Evolutionary conservation across 805 yeast species (phyloP).

Genomic region (Dipodascus albidus): DNA sequence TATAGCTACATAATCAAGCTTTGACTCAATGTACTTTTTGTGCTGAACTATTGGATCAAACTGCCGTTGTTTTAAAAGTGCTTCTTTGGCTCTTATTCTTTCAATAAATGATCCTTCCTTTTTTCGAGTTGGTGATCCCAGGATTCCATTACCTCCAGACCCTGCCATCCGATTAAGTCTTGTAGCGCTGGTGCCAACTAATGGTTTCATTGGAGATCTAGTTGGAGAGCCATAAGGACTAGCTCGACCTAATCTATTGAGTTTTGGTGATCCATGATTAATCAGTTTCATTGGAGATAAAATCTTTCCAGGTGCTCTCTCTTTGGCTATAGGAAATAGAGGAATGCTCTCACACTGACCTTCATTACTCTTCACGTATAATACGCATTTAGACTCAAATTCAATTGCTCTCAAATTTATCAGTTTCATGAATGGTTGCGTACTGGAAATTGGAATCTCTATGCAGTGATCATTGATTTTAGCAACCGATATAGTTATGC

Average conservation of each 20-base stretch:
- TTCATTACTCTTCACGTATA: background rate
- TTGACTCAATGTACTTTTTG: background rate
- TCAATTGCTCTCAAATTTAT: background rate
- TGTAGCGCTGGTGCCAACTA: background rate
- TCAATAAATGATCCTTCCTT: slow-evolving; percentile 17
- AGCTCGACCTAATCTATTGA: background rate
- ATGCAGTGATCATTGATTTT: background rate
- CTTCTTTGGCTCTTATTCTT: slow-evolving; percentile 23
- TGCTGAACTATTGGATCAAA: slow-evolving; percentile 1
- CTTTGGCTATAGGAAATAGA: background rate
- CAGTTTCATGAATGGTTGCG: background rate
- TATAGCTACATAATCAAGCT: background rate
- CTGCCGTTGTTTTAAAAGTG: slow-evolving; percentile 6
- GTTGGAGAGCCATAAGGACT: slow-evolving; percentile 1
- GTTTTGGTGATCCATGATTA: background rate
- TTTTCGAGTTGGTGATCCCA: slow-evolving; percentile 1
- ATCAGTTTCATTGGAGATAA: background rate
- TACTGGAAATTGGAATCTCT: background rate
- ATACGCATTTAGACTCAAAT: background rate
- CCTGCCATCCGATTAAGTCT: background rate
- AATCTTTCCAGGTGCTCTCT: background rate
- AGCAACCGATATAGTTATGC: slow-evolving; percentile 4
- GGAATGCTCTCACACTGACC: background rate
- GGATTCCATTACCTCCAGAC: background rate
- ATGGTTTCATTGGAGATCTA: background rate